Base-by-base conservation (phyloP, 345 rosid genomes). In the Ceriops decandra region DNA sequence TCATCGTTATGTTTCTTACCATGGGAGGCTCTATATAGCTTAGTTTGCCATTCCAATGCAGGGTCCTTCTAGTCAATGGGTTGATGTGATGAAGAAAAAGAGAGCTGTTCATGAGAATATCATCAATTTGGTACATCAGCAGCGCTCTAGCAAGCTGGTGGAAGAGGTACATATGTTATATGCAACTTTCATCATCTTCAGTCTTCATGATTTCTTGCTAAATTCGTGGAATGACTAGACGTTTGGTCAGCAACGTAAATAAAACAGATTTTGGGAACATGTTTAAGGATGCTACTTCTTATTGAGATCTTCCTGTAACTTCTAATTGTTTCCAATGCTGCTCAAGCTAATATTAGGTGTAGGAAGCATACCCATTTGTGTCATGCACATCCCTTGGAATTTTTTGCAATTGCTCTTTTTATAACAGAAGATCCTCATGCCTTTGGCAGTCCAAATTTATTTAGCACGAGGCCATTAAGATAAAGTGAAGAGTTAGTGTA, bases 41-140 rank as follows among this genome's bases (percentile, higher is more conserved):
- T 63, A 57, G 27, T 20, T 58, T 63, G 26, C 76, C 71, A 70
- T 78, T 72, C 31, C 27, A 68, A 64, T 74, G 49, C 82, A 88
- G 98, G 93, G 95, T 73, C 70, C 86, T 47, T 46, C 88, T 67
- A 68, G 84, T 57, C 89, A 87, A 70, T 83, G 91, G 97, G 93
- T 81, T 31, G 97, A 91, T 87, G 97, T 95, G 67, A 95, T 91
- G 99, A 91, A 95, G 86, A 81, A 54, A 66, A 91, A 95, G 77
- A 86, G 99, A 80, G 97, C 82, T 17, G 67, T 91, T 42, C 99
- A 95, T 71, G 95, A 95, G 74, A 59, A 73, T 68, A 75, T 95
- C 66, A 91, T 95, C 63, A 83, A 81, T 74, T 73, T 79, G 72
- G 93, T 90, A 52, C 95, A 81, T 58, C 82, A 84, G 74, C 88